Evolutionary conservation across 441 rosid genomes (phyloP), one percentile per base, ranked within the genome.

Genomic region (Hura crepitans): DNA sequence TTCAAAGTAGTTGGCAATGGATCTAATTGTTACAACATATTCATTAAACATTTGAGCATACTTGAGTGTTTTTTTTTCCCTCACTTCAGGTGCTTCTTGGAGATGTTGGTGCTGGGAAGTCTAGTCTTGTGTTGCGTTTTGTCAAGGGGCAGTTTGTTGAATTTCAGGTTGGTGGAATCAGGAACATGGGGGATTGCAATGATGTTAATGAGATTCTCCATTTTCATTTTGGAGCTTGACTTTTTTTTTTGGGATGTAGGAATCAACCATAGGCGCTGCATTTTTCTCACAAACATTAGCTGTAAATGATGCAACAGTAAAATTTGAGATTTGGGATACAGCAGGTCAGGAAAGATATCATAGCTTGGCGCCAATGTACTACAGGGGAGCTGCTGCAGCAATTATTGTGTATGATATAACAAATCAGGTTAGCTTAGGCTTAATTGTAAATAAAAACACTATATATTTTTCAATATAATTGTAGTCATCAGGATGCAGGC

Each of bases 311-410:
- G 97, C 95, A 0, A 92, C 95, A 22, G 96, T 95, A 8, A 95
- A 92, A 79, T 95, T 95, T 82, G 99, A 95, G 84, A 95, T 95
- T 25, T 95, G 99, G 99, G 99, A 95, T 77, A 95, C 99, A 54
- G 98, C 99, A 0, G 98, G 99, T 63, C 99, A 95, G 69, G 98
- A 95, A 82, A 84, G 99, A 46, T 95, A 95, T 72, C 99, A 92
- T 75, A 95, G 99, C 78, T 83, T 95, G 81, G 99, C 99, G 57
- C 99, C 99, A 37, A 95, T 95, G 99, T 90, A 95, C 82, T 95
- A 95, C 70, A 82, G 99, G 55, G 99, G 99, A 77, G 97, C 97
- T 50, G 97, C 94, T 1, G 97, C 97, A 59, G 97, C 97, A 31
- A 75, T 94, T 55, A 87, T 95, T 65, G 99, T 92, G 58, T 94